These are phyloP conservation scores for Rhizophora mangle DNA, from an alignment of 345 rosid genomes.

Conservation along the genomic window DNA sequence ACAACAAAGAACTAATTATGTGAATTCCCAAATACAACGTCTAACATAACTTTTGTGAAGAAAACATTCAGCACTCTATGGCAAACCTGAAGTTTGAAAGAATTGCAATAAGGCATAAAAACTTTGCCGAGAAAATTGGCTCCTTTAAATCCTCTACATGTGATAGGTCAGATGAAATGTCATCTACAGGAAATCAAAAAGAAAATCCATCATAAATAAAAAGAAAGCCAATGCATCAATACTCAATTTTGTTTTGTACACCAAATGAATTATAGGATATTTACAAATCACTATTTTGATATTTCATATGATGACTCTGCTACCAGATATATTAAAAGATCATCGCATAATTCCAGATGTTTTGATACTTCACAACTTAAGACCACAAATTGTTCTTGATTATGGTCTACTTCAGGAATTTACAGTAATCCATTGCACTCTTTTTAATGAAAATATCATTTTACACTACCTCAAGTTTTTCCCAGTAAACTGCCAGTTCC, in stretches of 20 bases:
- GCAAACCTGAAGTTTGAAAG: constrained; percentile 85
- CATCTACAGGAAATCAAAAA: constrained; percentile 45
- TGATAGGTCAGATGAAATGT: constrained; percentile 43
- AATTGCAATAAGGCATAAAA: constrained; percentile 61
- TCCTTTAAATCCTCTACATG: constrained; percentile 50
- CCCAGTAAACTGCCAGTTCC: too few species aligned
- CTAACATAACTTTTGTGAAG: constrained; percentile 1
- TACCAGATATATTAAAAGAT: too few species aligned
- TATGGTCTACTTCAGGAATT: too few species aligned
- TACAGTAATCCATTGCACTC: too few species aligned
- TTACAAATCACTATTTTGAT: too few species aligned
- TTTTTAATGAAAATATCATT: too few species aligned
- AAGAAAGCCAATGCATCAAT: neutral
- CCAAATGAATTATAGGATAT: neutral
- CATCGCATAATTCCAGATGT: too few species aligned
- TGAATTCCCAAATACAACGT: constrained; percentile 1
- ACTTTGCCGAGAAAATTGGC: constrained; percentile 82
- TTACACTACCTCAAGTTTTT: too few species aligned
- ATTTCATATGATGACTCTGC: too few species aligned
- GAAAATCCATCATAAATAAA: neutral
- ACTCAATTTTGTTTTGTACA: constrained; percentile 2
- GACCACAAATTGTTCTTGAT: too few species aligned
- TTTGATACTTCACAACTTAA: too few species aligned
- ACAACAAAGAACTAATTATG: neutral
- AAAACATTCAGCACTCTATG: constrained; percentile 11